Base-by-base conservation (phyloP, 2,329 filamentous ascomycete species). In the Aspergillus cejpii region DNA sequence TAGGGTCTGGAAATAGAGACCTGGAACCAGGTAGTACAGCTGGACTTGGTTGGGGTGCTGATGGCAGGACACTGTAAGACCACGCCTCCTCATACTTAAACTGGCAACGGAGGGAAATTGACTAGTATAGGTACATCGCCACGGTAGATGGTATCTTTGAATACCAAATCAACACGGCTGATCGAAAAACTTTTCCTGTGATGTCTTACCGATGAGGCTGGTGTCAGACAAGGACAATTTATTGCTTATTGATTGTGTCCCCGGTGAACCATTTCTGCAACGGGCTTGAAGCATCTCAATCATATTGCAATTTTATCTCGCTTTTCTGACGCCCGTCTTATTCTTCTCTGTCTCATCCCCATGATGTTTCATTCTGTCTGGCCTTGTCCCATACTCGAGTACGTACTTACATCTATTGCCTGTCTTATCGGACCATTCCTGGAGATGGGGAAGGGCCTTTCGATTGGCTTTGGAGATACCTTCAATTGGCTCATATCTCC, bases 131-230 rank as follows among this genome's bases (percentile, higher is more conserved):
- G 50, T 74, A 70, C 47, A 64, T 73, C 48, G 72, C 66, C n/a
- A 73, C 71, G 5, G 62, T 72, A 37, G 63, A 71, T 48, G 72
- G 72, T 14, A 73, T 74, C 20, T 72, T 73, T 42, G 69, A 74
- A 52, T 73, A 67, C 50, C 62, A 68, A 31, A 50, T 74, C 47
- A 73, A 74, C 48, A 56, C 71, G 33, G 62, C 66, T 29, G 71
- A 74, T 49, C 69, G 72, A 40, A 73, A 72, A 58, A 71, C 65
- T 7, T 74, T 73, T 48, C 71, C 72, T 19, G 58, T 65, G 6
- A 62, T 72, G 36, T 63, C 62, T 31, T 71, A 66, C 48, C 63
- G 71, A 43, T 74, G 51, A 67, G 24, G 19, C 2, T 19, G 17
- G 17, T 10, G n/a, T n/a, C n/a, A n/a, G n/a, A n/a, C n/a, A n/a